Conservation (phyloP, 805 yeast genomes). For the Ogataea saltuana region DNA sequence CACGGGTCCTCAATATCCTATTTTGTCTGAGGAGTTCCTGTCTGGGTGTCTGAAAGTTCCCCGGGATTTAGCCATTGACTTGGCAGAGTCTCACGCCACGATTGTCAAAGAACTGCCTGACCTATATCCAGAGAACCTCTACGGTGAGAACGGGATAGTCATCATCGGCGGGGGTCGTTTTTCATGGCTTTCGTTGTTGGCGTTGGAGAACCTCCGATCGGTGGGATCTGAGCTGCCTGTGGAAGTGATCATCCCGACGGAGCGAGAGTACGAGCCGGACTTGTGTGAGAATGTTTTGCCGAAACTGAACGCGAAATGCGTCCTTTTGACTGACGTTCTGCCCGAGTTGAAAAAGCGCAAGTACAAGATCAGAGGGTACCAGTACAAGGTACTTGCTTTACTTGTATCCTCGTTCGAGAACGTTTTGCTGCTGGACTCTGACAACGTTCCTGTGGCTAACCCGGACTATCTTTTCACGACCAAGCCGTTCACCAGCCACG, state of each 20-base stretch:
- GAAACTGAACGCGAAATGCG: slow-evolving; percentile 57
- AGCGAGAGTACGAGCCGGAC: slow-evolving; percentile 45
- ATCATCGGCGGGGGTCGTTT: slow-evolving; percentile 76
- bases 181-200: slow-evolving; percentile 60
- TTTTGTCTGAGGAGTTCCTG: slow-evolving; percentile 55
- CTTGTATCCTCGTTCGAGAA: slow-evolving; percentile 54
- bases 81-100: slow-evolving; percentile 48
- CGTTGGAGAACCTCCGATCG: slow-evolving; percentile 49
- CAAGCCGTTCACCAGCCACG: slow-evolving; percentile 54
- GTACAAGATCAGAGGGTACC: slow-evolving; percentile 45
- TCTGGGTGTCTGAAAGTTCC: slow-evolving; percentile 50
- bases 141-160: slow-evolving; percentile 60
- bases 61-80: slow-evolving; percentile 41
- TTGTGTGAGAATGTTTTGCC: slow-evolving; percentile 46
- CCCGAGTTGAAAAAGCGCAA: slow-evolving; percentile 37
- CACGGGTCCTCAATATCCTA: slow-evolving; percentile 30
- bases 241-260: slow-evolving; percentile 50
- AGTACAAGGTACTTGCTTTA: slow-evolving; percentile 49
- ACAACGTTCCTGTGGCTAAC: slow-evolving; percentile 48
- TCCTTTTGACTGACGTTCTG: slow-evolving; percentile 50
- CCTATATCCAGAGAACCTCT: slow-evolving; percentile 40
- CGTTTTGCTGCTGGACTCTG: slow-evolving; percentile 53
- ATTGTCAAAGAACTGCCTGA: slow-evolving; percentile 44
- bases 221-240: slow-evolving; percentile 50
- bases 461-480: slow-evolving; percentile 54